These are phyloP conservation scores for Hapsidospora chrysogenum DNA, from an alignment of 495 filamentous ascomycete genomes.

Conservation along the genomic window DNA sequence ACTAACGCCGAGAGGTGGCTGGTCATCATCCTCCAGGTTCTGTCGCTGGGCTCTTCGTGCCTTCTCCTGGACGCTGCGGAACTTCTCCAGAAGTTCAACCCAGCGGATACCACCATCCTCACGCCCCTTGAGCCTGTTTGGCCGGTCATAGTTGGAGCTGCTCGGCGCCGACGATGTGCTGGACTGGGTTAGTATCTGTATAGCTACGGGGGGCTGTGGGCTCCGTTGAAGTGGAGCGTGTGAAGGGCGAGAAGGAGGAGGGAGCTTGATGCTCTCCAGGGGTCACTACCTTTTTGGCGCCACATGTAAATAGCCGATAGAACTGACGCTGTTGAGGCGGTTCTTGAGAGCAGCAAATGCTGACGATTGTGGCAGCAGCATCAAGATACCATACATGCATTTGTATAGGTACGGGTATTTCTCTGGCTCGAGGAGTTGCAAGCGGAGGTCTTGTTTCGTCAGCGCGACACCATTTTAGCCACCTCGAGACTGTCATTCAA, in stretches of 20 bases:
- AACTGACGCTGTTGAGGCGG: conserved; percentile 87
- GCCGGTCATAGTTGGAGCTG: conserved; percentile 50
- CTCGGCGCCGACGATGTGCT: conserved; percentile 30
- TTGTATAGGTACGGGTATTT: conserved; percentile 95
- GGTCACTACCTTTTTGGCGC: conserved; percentile 61
- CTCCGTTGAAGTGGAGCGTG: too few relatives aligned
- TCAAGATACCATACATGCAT: conserved; percentile 91
- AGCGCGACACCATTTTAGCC: background rate
- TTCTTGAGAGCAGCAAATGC: conserved; percentile 97
- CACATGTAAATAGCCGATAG: conserved; percentile 87
- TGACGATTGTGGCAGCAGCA: conserved; percentile 94
- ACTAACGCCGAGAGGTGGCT: conserved; percentile 14
- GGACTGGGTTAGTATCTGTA: conserved; percentile 5
- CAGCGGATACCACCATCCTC: conserved; percentile 78
- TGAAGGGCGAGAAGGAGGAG: too few relatives aligned
- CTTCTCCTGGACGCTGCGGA: conserved; percentile 73
- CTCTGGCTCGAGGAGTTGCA: conserved; percentile 96
- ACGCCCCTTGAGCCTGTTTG: conserved; percentile 65
- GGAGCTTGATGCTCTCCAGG: too few relatives aligned
- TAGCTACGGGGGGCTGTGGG: too few relatives aligned
- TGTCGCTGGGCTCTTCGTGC: conserved; percentile 33
- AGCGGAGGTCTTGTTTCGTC: conserved; percentile 52
- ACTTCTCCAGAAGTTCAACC: conserved; percentile 93
- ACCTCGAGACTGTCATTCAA: background rate
- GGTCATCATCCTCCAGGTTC: conserved; percentile 22